These are phyloP conservation scores for Schwanniomyces polymorphus DNA, from an alignment of 805 yeast genomes.

Conservation along the genomic window DNA sequence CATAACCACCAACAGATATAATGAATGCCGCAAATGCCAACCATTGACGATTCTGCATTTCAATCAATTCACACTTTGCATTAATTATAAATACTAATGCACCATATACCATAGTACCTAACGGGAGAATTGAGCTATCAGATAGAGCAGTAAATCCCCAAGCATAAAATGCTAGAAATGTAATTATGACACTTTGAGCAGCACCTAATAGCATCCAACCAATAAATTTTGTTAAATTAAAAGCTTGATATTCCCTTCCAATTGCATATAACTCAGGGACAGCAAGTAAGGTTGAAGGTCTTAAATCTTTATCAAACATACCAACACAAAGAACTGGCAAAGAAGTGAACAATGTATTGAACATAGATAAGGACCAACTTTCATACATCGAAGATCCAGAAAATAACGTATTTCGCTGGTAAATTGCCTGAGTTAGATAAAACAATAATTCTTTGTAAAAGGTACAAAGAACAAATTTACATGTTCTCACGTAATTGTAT, in stretches of 20 bases:
- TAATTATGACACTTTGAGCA: conserved; percentile 64
- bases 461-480: conserved; percentile 89
- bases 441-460: conserved; percentile 92
- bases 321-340: conserved; percentile 90
- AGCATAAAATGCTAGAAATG: conserved; percentile 62
- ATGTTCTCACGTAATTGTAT: conserved; percentile 88
- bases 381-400: conserved; percentile 94
- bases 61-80: conserved; percentile 76
- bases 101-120: conserved; percentile 76
- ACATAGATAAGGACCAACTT: conserved; percentile 96
- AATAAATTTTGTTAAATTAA: conserved; percentile 67
- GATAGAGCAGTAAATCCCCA: conserved; percentile 70
- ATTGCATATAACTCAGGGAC: conserved; percentile 85
- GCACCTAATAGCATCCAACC: conserved; percentile 81
- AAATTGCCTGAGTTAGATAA: conserved; percentile 84
- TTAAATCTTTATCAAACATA: conserved; percentile 89
- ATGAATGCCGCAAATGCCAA: conserved; percentile 63
- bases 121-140: conserved; percentile 79
- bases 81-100: conserved; percentile 72
- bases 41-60: conserved; percentile 74
- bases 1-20: conserved; percentile 82
- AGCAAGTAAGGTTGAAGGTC: conserved; percentile 84
- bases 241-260: conserved; percentile 74
- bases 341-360: conserved; percentile 92
- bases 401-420: conserved; percentile 81